These are phyloP conservation scores for Kockovaella imperatae DNA, from an alignment of 768 basidiomycete genomes.

Conservation along the genomic window DNA sequence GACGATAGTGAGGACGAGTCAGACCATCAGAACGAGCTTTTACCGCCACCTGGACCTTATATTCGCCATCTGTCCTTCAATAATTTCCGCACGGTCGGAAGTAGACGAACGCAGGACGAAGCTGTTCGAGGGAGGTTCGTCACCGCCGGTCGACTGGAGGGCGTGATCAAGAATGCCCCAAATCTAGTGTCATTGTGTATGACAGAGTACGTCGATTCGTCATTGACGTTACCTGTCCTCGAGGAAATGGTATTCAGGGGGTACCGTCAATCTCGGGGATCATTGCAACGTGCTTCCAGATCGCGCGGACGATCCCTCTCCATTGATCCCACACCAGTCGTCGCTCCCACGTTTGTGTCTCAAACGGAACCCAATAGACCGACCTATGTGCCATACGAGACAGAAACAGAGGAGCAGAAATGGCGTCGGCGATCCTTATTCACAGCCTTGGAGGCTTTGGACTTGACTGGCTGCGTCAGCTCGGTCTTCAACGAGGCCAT, in stretches of 20 bases:
- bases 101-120: constrained; percentile 85
- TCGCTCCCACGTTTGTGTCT: constrained; percentile 7
- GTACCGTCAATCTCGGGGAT: constrained; percentile 22
- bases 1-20: constrained; percentile 9
- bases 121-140: constrained; percentile 85
- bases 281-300: background rate
- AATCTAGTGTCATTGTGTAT: constrained; percentile 83
- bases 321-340: constrained; percentile 10
- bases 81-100: constrained; percentile 93
- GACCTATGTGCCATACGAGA: constrained; percentile 52
- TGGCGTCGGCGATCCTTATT: constrained; percentile 41
- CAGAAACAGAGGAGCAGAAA: constrained; percentile 69
- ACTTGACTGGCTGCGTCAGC: constrained; percentile 91
- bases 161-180: constrained; percentile 59
- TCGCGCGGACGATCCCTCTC: constrained; percentile 20
- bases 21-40: constrained; percentile 15
- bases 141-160: constrained; percentile 68
- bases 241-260: constrained; percentile 88
- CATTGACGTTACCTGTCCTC: constrained; percentile 73
- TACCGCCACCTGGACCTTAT: constrained; percentile 59
- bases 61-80: constrained; percentile 87
- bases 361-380: constrained; percentile 36
- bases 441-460: constrained; percentile 76
- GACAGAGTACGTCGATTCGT: constrained; percentile 93
- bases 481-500: constrained; percentile 80